phyloP scores from a whole-genome alignment of 805 yeast genomes.

The Candida tibetensis region DNA sequence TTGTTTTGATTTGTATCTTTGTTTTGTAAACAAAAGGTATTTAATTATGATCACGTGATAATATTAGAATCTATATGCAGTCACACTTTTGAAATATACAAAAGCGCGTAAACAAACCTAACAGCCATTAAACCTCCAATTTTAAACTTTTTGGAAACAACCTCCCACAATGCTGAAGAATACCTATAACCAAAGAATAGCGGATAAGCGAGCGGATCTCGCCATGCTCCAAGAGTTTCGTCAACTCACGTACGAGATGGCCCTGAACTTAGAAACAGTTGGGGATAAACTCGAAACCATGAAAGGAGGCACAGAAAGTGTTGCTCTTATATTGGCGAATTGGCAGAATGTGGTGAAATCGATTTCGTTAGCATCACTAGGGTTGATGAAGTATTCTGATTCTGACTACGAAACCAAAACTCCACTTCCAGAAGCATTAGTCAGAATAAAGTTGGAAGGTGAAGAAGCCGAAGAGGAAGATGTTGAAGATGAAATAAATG shows the following conservation, averaged over 20 bases:
- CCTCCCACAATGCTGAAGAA: conserved; percentile 9
- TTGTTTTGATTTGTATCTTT: too few species aligned
- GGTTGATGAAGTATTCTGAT: conserved; percentile 44
- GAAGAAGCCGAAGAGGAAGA: conserved; percentile 22
- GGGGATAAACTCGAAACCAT: conserved; percentile 48
- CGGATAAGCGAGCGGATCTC: conserved; percentile 52
- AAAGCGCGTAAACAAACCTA: neutral
- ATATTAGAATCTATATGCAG: too few species aligned
- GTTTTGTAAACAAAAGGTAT: too few species aligned
- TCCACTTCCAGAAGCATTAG: conserved; percentile 65
- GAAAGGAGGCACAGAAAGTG: conserved; percentile 58
- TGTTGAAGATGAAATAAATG: neutral
- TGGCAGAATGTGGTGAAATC: conserved; percentile 65
- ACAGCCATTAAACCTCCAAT: neutral
- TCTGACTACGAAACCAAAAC: conserved; percentile 40
- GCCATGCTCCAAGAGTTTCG: conserved; percentile 47
- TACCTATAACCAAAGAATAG: conserved; percentile 25
- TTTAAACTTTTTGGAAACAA: neutral
- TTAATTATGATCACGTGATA: too few species aligned
- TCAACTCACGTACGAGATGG: conserved; percentile 43
- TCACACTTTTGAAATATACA: neutral
- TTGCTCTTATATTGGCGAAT: conserved; percentile 55
- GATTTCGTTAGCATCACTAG: conserved; percentile 56
- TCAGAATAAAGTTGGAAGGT: conserved; percentile 53
- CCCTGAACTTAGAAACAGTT: conserved; percentile 46